Base-by-base conservation (phyloP, 1,139 yeast species). In the Suhomyces kunorum region DNA sequence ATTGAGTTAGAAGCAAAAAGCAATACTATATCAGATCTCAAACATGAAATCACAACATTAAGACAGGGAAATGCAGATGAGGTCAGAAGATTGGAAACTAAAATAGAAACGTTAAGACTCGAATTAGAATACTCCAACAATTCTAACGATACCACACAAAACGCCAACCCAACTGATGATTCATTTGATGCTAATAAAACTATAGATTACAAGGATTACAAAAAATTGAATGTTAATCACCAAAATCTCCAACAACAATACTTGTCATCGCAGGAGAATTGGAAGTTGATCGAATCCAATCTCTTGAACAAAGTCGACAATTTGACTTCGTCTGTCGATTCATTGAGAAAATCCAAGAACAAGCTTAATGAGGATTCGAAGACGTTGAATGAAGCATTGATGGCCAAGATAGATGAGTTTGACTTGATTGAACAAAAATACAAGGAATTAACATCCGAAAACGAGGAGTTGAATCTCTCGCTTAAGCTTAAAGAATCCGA, bases 191-290 rank as follows among this genome's bases (percentile, higher is more conserved):
- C 46, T 3, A 40, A 37, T 5, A 36, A 32, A 48, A 53, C 43
- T 15, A 46, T 51, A n/a, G 63, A 63, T 34, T 57, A 58, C 38
- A 59, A 55, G 3, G 75, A 65, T 20, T 76, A 66, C 41, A 56
- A 75, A 36, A 71, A 78, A 44, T 51, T 69, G 17, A 61, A 66
- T 4, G 62, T 59, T 15, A 55, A 63, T 12, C 74, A 69, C 45
- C 85, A 80, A 40, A 68, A 73, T 12, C 57, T 86, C 18, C 90
- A 84, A 52, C 69, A 77, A 8, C 89, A 83, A 52, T 83, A 82
- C 54, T 68, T 81, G 6, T 73, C 80, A 16, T 84, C 89, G 0
- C 78, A 78, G 38, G 81, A 78, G 40, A 81, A 78, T 53, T 84
- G 89, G 88, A 74, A 78, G 38, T 66, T 74, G 11, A 74, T 81